phyloP scores from a whole-genome alignment of 345 rosid species.

The Lepidium didymum region DNA sequence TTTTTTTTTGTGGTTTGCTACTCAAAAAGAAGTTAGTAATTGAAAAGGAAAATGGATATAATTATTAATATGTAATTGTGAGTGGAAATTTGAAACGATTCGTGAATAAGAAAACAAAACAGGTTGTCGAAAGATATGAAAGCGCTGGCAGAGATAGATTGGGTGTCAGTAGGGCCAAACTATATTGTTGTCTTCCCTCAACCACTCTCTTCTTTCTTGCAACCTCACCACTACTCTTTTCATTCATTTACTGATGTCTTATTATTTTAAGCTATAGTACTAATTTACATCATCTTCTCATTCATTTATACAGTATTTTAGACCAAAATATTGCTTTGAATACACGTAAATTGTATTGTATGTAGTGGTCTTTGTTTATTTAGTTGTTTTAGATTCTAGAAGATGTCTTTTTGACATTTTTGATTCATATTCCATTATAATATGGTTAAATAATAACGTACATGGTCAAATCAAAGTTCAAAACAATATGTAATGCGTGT shows the following conservation, averaged over 20 bases:
- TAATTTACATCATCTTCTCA: not conserved
- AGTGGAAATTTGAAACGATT: not conserved
- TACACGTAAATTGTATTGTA: not conserved
- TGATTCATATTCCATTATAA: not conserved
- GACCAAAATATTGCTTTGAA: not conserved
- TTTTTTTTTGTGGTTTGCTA: too few relatives aligned
- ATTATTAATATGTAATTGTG: not conserved
- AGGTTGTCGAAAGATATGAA: constrained; percentile 22
- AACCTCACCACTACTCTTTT: constrained; percentile 24
- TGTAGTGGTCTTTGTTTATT: not conserved
- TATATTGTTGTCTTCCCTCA: constrained; percentile 14
- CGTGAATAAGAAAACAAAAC: constrained; percentile 19
- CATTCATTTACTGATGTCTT: not conserved
- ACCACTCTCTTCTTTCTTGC: constrained; percentile 26
- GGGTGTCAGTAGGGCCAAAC: constrained; percentile 9
- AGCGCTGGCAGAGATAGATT: constrained; percentile 26
- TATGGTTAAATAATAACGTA: not conserved
- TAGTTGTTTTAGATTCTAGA: constrained; percentile 8
- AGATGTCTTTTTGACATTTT: constrained; percentile 10
- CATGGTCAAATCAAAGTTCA: not conserved
- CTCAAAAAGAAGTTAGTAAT: too few relatives aligned
- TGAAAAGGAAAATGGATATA: too few relatives aligned
- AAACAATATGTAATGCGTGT: not conserved
- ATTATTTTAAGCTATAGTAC: not conserved
- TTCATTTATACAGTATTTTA: not conserved